These are phyloP conservation scores for Rhodocollybia butyracea DNA, from an alignment of 768 basidiomycete species.

Conservation along the genomic window DNA sequence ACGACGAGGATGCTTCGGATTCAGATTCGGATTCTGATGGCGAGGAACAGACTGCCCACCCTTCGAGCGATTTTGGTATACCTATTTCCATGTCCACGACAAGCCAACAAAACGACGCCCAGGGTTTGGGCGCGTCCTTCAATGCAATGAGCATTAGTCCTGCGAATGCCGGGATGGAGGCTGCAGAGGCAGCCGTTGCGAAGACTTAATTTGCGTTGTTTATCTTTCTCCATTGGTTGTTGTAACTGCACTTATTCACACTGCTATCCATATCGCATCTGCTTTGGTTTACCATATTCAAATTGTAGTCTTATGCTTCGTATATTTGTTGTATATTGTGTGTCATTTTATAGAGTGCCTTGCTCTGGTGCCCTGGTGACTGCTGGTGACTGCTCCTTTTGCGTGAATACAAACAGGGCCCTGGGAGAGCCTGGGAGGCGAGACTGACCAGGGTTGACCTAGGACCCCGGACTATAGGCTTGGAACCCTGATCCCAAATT, in stretches of 20 bases:
- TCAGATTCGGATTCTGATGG: conserved; percentile 36
- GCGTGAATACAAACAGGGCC: too few relatives aligned
- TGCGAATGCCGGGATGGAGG: conserved; percentile 5
- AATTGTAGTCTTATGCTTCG: too few relatives aligned
- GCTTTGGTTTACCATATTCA: not conserved
- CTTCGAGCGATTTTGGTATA: conserved; percentile 12
- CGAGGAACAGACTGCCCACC: conserved; percentile 11
- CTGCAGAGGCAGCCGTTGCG: not conserved
- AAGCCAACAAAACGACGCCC: conserved; percentile 35
- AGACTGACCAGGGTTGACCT: too few relatives aligned
- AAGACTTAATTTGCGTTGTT: not conserved
- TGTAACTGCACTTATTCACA: not conserved
- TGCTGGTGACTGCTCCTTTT: too few relatives aligned
- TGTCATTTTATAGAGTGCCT: too few relatives aligned
- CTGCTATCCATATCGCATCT: not conserved
- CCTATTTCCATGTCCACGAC: conserved; percentile 17
- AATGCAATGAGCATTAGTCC: conserved; percentile 88
- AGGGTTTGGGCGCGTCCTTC: conserved; percentile 60
- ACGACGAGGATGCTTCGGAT: conserved; percentile 59
- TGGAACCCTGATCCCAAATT: too few relatives aligned
- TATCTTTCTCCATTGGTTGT: not conserved
- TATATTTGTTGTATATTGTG: too few relatives aligned
- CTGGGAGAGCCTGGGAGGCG: too few relatives aligned
- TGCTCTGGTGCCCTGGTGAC: too few relatives aligned
- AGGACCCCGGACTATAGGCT: too few relatives aligned